Evolutionary conservation across 192 early-diverging fungal species (phyloP).

Genomic region (Linnemannia hyalina): DNA sequence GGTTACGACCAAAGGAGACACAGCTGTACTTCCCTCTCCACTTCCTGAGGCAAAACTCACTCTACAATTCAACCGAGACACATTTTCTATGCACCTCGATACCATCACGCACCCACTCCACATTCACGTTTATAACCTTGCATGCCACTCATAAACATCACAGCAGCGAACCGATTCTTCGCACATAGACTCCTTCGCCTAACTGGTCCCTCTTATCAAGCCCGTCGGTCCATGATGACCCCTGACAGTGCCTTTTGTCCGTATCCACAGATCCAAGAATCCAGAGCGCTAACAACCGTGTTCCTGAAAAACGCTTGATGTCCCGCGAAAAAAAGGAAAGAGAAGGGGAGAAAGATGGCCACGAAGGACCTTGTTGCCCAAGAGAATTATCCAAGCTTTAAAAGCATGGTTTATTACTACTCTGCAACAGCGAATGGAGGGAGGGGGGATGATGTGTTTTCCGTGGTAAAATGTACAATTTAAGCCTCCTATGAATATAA

Average conservation of each 20-base stretch:
- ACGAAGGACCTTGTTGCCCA: slow-evolving; percentile 45
- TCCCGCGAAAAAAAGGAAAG: background rate
- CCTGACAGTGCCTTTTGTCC: background rate
- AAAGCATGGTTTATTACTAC: slow-evolving; percentile 60
- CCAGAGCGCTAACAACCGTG: background rate
- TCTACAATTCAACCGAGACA: too few relatives aligned
- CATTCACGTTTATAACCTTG: background rate
- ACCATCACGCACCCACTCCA: background rate
- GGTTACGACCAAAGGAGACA: too few relatives aligned
- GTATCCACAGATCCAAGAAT: background rate
- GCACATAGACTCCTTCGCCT: background rate
- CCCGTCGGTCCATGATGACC: background rate
- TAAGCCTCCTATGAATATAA: slow-evolving; percentile 46
- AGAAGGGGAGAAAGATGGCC: slow-evolving; percentile 12
- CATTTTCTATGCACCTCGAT: too few relatives aligned
- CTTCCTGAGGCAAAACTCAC: too few relatives aligned
- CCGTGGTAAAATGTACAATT: slow-evolving; percentile 30
- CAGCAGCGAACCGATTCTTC: background rate
- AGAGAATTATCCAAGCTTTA: slow-evolving; percentile 60
- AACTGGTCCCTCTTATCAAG: background rate
- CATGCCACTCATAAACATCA: background rate
- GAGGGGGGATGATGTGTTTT: slow-evolving; percentile 5
- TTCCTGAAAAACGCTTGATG: background rate
- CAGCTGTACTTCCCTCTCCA: too few relatives aligned
- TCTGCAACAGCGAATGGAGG: slow-evolving; percentile 51